phyloP scores from a whole-genome alignment of 257 asterid genomes.

The Striga asiatica region DNA sequence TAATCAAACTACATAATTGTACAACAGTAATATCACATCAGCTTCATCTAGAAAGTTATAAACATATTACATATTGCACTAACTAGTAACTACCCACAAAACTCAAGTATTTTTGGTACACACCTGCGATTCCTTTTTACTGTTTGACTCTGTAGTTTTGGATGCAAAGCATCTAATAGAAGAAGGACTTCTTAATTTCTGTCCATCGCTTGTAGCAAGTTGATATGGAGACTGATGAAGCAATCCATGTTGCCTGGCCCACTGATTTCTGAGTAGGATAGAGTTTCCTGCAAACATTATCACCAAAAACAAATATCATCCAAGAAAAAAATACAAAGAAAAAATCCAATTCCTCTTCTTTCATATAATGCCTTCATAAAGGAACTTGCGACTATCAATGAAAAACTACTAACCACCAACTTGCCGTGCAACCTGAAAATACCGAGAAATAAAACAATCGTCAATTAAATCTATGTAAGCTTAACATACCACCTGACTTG shows the following conservation, averaged over 20 bases:
- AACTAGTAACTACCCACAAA: background rate
- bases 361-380: background rate
- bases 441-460: background rate
- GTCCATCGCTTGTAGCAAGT: conserved; percentile 25
- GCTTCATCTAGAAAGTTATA: background rate
- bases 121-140: conserved; percentile 51
- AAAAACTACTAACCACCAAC: conserved; percentile 37
- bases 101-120: conserved; percentile 1
- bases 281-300: conserved; percentile 38
- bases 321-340: background rate
- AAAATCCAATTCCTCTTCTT: background rate
- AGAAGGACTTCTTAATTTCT: conserved; percentile 21
- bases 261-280: conserved; percentile 18
- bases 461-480: background rate
- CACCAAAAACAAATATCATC: background rate
- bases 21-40: background rate
- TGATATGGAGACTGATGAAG: conserved; percentile 31
- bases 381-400: background rate
- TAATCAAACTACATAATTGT: no score
- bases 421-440: conserved; percentile 40
- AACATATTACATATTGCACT: background rate
- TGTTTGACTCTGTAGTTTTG: conserved; percentile 39
- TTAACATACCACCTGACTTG: background rate
- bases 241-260: conserved; percentile 25
- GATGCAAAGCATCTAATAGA: conserved; percentile 56